phyloP scores from a whole-genome alignment of 306 rosid genomes.

The Sophora flavescens region DNA sequence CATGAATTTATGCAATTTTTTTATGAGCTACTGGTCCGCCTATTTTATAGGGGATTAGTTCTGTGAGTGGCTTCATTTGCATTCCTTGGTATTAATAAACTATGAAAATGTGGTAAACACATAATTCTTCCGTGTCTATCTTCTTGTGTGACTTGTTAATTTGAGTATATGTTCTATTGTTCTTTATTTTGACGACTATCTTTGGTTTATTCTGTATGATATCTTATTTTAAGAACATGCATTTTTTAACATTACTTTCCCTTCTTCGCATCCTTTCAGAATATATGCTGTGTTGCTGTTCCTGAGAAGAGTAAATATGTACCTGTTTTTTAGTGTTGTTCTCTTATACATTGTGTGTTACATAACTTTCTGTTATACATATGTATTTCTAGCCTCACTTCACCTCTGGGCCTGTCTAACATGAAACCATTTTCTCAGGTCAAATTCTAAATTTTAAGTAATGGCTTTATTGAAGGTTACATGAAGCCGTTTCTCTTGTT shows the following conservation, averaged over 20 bases:
- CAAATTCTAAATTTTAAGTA: conserved; percentile 51
- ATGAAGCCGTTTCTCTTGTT: conserved; percentile 59
- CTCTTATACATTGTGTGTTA: not conserved
- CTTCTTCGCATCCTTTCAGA: not conserved
- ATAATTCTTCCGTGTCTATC: not conserved
- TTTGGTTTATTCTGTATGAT: not conserved
- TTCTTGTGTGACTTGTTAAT: not conserved
- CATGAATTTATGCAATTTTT: too few relatives aligned
- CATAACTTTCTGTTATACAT: not conserved
- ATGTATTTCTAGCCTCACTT: conserved; percentile 12
- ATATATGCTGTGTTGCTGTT: not conserved
- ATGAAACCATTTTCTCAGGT: conserved; percentile 51
- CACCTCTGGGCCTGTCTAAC: conserved; percentile 17
- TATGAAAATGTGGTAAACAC: not conserved
- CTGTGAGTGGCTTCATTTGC: not conserved
- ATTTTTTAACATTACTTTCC: not conserved
- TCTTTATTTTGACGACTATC: not conserved
- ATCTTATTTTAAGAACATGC: not conserved
- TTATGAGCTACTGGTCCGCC: too few relatives aligned
- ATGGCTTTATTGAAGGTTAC: conserved; percentile 55
- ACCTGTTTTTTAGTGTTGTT: not conserved
- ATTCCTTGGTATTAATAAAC: not conserved
- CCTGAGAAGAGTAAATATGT: not conserved
- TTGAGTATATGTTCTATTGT: not conserved
- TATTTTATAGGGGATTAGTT: not conserved